phyloP scores from a whole-genome alignment of 345 rosid species.

The Cardiospermum halicacabum region DNA sequence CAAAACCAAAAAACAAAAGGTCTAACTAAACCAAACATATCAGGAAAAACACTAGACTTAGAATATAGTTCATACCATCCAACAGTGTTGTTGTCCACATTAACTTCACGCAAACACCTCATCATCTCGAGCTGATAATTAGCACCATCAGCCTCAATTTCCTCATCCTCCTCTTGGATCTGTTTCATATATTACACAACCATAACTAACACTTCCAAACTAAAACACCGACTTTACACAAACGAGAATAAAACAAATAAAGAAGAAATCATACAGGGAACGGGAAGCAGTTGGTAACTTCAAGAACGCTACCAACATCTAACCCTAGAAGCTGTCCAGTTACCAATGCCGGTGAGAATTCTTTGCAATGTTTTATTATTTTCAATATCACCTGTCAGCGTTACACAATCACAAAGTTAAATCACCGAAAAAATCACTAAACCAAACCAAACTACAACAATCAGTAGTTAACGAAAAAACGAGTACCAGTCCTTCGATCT shows the following conservation, averaged over 20 bases:
- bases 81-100: conserved; percentile 96
- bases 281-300: conserved; percentile 98
- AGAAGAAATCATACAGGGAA: conserved; percentile 56
- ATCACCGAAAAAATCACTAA: neutral
- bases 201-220: neutral
- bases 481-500: conserved; percentile 94
- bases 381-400: conserved; percentile 64
- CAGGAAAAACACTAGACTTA: no score
- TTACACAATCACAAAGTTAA: neutral
- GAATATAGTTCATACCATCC: conserved; percentile 59
- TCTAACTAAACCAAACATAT: no score
- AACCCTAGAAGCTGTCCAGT: conserved; percentile 98
- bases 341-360: conserved; percentile 88
- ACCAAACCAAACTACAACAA: neutral
- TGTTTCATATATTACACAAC: conserved; percentile 6
- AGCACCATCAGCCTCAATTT: conserved; percentile 98
- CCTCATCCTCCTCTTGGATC: conserved; percentile 92
- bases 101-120: conserved; percentile 97
- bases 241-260: neutral
- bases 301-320: conserved; percentile 98
- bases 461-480: neutral
- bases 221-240: neutral
- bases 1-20: no score
- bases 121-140: conserved; percentile 99
- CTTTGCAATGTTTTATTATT: conserved; percentile 98